phyloP scores from a whole-genome alignment of 1,284 basidiomycete genomes.

The Ustilago tritici region DNA sequence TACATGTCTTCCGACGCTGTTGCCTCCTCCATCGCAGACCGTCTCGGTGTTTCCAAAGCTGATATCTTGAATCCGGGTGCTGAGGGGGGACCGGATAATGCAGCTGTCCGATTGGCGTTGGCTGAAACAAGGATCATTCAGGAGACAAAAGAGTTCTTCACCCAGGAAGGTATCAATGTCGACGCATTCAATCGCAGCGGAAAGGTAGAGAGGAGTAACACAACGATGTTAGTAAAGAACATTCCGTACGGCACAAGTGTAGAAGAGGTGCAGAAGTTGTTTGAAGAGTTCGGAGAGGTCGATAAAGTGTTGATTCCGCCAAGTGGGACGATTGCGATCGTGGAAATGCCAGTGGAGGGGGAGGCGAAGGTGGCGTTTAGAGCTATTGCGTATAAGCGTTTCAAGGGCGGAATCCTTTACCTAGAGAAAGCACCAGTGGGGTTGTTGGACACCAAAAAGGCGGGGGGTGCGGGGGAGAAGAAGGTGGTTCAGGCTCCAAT shows the following conservation, averaged over 20 bases:
- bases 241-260: slow-evolving; percentile 90
- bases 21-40: slow-evolving; percentile 82
- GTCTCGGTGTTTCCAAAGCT: slow-evolving; percentile 84
- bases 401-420: slow-evolving; percentile 90
- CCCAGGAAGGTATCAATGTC: slow-evolving; percentile 72
- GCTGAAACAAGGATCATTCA: slow-evolving; percentile 96
- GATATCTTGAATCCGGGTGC: slow-evolving; percentile 79
- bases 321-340: slow-evolving; percentile 91
- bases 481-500: slow-evolving; percentile 51
- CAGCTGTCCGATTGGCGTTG: slow-evolving; percentile 90
- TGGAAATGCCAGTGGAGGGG: slow-evolving; percentile 80
- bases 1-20: slow-evolving; percentile 98
- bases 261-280: slow-evolving; percentile 81
- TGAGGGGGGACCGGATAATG: slow-evolving; percentile 47
- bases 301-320: slow-evolving; percentile 86
- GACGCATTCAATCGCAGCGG: slow-evolving; percentile 68
- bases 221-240: slow-evolving; percentile 92
- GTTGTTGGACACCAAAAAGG: slow-evolving; percentile 71
- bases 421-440: slow-evolving; percentile 87
- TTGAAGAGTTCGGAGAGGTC: slow-evolving; percentile 82
- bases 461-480: slow-evolving; percentile 29
- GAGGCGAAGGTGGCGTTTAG: slow-evolving; percentile 75
- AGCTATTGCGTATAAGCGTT: slow-evolving; percentile 84
- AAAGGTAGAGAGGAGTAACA: slow-evolving; percentile 72
- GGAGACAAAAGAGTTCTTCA: slow-evolving; percentile 89